Conservation (phyloP, 2,329 filamentous ascomycete genomes). For the Hypoxylon sp. region DNA sequence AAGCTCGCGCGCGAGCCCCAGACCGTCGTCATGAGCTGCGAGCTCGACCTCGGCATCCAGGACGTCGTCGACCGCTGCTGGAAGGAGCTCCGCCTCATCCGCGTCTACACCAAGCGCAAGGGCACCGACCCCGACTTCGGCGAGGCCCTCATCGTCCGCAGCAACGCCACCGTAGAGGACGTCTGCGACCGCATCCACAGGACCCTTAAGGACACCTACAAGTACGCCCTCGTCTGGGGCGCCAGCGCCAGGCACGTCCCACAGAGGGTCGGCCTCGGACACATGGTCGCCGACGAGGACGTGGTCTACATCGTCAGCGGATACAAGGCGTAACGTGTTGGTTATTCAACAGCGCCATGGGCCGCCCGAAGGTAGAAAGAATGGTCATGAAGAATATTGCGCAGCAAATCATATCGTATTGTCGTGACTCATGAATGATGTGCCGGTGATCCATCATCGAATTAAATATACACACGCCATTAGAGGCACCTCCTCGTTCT, state of each 20-base stretch:
- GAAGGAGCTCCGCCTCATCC: slow-evolving; percentile 88
- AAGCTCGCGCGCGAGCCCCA: slow-evolving; percentile 89
- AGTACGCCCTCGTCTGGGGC: slow-evolving; percentile 98
- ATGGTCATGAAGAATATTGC: too few relatives aligned
- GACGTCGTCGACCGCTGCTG: slow-evolving; percentile 96
- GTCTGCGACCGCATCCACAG: slow-evolving; percentile 96
- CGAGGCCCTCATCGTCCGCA: slow-evolving; percentile 92
- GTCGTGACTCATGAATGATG: slow-evolving; percentile 37
- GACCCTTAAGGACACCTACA: slow-evolving; percentile 96
- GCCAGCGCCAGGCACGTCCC: slow-evolving; percentile 94
- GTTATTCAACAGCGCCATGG: slow-evolving; percentile 40
- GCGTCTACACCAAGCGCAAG: slow-evolving; percentile 97
- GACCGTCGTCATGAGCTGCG: slow-evolving; percentile 97
- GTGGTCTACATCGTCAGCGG: slow-evolving; percentile 73
- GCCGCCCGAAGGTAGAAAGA: too few relatives aligned
- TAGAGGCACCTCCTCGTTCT: not conserved
- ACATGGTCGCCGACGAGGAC: slow-evolving; percentile 76
- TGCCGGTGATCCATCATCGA: slow-evolving; percentile 27
- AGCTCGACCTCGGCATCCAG: slow-evolving; percentile 89
- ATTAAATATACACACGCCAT: slow-evolving; percentile 25
- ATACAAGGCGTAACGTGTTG: slow-evolving; percentile 64
- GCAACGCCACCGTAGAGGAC: slow-evolving; percentile 89
- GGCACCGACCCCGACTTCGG: slow-evolving; percentile 86
- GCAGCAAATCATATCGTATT: slow-evolving; percentile 11
- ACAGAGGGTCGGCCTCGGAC: slow-evolving; percentile 86